Evolutionary conservation across 2,329 filamentous ascomycete species (phyloP), one percentile per base, ranked within the genome.

Genomic region (Penicillium sp.): DNA sequence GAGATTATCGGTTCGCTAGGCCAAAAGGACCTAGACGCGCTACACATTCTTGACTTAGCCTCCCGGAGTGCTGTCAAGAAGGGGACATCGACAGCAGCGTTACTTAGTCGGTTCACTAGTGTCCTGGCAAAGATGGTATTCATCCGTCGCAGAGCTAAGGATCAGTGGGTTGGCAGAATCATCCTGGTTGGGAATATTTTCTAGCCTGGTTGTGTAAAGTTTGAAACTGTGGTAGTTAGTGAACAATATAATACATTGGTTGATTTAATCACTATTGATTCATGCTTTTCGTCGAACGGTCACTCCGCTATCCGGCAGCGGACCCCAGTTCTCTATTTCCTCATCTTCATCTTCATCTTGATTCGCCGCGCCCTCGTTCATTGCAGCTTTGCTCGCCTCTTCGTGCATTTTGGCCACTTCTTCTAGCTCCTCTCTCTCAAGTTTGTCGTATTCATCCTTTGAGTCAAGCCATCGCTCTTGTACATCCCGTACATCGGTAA

Each of bases 381-480:
- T 49, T 5, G 58, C 54, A 3, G 52, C 64, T 24, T 56, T 44
- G 9, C 48, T 48, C 9, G 67, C 66, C 28, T 67, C 60, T 40
- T 74, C 65, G 42, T 68, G 69, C 44, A 71, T 68, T 58, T 79
- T 82, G 27, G 80, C 81, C 68, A 94, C 86, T 58, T 86, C 84
- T 61, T 90, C 87, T 74, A 84, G 82, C 44, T 85, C 80, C 61
- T 81, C 80, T 48, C 77, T 75, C 74, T 97, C 93, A 50, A 82
- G 72, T 57, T 85, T 84, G 67, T 98, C 93, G 62, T 88, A 89
- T 55, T 86, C 88, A 13, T 90, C 90, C 65, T 90, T 93, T 32
- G 84, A 78, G 69, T 97, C 91, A 26, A 98, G 74, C 93, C 93
- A 98, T 51, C 93, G 79, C 72, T 98, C 93, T 70, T 98, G 93